Conservation (phyloP, 2,329 filamentous ascomycete genomes). For the Ascochyta rabiei region DNA sequence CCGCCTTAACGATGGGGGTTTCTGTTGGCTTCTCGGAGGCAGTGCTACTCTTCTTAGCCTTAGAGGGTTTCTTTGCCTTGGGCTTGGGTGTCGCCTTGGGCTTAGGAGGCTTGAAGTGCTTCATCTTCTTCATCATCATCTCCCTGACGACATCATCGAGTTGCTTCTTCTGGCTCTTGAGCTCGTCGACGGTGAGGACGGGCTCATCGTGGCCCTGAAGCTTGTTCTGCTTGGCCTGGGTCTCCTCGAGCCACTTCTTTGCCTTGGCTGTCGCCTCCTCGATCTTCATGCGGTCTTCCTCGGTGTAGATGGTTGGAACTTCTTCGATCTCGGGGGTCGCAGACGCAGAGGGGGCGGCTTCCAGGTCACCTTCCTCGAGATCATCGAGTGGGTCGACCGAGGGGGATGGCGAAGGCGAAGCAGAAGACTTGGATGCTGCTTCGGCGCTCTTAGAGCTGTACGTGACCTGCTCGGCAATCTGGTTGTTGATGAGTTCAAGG, state of each 20-base stretch:
- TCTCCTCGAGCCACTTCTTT: slow-evolving; percentile 75
- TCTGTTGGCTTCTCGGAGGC: slow-evolving; percentile 23
- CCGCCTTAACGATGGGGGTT: slow-evolving; percentile 31
- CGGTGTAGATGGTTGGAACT: slow-evolving; percentile 65
- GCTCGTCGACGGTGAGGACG: slow-evolving; percentile 72
- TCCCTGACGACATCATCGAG: slow-evolving; percentile 74
- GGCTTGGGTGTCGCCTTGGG: slow-evolving; percentile 42
- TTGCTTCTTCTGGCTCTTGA: slow-evolving; percentile 68
- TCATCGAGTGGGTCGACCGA: slow-evolving; percentile 64
- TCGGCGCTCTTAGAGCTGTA: slow-evolving; percentile 51
- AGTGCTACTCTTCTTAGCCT: slow-evolving; percentile 34
- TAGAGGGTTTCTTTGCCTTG: slow-evolving; percentile 41
- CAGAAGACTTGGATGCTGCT: slow-evolving; percentile 51
- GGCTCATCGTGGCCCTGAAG: slow-evolving; percentile 72
- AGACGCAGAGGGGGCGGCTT: slow-evolving; percentile 49
- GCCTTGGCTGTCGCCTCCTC: slow-evolving; percentile 67
- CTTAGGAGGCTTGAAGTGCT: slow-evolving; percentile 51
- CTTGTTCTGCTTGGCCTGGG: slow-evolving; percentile 72
- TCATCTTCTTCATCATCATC: slow-evolving; percentile 66
- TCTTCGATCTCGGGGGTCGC: slow-evolving; percentile 36
- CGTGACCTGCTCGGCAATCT: slow-evolving; percentile 73
- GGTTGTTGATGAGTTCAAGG: slow-evolving; percentile 69
- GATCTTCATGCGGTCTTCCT: slow-evolving; percentile 72
- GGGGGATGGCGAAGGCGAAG: slow-evolving; percentile 52
- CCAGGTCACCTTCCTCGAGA: slow-evolving; percentile 73